Percentiles rank a stretch among this genome's conserved stretches.
Conservation (phyloP, 768 basidiomycete species). For the Boletellus ananiceps region DNA sequence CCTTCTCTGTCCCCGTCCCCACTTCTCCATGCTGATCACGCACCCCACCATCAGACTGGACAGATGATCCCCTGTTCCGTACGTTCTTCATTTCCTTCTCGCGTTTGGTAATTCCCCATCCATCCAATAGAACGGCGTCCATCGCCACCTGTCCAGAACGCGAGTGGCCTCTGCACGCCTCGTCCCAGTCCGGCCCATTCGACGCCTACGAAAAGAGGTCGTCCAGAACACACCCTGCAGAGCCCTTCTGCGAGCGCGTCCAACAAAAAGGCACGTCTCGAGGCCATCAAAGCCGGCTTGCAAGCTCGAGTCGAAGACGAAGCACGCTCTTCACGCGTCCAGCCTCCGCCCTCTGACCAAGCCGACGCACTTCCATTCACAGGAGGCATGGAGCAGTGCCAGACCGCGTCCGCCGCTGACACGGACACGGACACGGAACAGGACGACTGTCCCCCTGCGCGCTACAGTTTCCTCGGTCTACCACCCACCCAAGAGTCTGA, state of each 20-base stretch:
- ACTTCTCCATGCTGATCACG: background rate
- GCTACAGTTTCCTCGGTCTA: conserved; percentile 22
- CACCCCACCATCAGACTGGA: conserved; percentile 29
- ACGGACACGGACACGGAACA: background rate
- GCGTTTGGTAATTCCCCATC: background rate
- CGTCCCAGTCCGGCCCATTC: background rate
- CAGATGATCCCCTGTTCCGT: conserved; percentile 23
- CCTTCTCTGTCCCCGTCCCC: background rate
- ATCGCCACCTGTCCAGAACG: background rate
- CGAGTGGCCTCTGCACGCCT: background rate
- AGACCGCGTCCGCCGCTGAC: background rate
- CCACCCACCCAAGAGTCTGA: conserved; percentile 12
- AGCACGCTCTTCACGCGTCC: no score
- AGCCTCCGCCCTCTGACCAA: background rate
- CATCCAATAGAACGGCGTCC: background rate
- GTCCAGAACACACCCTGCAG: background rate
- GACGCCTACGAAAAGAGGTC: conserved; percentile 6
- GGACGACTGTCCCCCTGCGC: background rate
- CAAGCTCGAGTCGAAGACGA: background rate
- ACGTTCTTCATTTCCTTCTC: background rate
- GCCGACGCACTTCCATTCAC: conserved; percentile 18
- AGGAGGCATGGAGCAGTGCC: background rate
- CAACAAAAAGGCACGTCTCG: conserved; percentile 2
- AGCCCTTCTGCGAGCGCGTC: background rate
- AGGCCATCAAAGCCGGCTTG: conserved; percentile 14